Base-by-base conservation (phyloP, 2,329 filamentous ascomycete species). In the Colletotrichum graminicola region DNA sequence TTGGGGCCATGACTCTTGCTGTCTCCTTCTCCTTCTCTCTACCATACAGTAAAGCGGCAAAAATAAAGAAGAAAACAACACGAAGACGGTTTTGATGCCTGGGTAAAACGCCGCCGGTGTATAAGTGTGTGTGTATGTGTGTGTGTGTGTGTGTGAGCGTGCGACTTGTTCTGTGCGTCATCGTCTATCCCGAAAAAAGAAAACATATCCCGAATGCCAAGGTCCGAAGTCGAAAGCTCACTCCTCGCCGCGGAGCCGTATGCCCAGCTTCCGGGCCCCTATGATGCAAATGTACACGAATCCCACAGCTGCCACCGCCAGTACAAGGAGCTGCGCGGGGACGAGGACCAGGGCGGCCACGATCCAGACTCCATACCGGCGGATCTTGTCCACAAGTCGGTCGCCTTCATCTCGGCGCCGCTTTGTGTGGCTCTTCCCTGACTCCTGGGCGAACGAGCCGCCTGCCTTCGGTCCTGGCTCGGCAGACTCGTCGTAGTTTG, bases 341-440 rank as follows among this genome's bases (percentile, higher is more conserved):
- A 88, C 82, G 73, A 88, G 80, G 72, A 87, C 84, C 62, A 83
- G 75, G 21, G 83, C 82, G 16, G 82, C 85, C 65, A 85, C 75
- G 36, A 84, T 69, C 57, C 79, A 77, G 73, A 83, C 79, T 74
- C 85, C 83, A 71, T 82, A 79, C 67, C 78, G 80, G 64, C 84
- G 85, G 71, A 86, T 75, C 63, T 76, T 78, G 51, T 82, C 82
- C 41, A 87, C 80, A 73, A 81, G 77, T 73, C 76, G 77, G 55
- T 84, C 80, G 60, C 79, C 80, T 51, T 78, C 77, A 61, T 80
- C 79, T 41, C 77, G 79, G 72, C 77, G 77, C 74, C 76, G 78
- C 72, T 75, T 77, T 70, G 77, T 63, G 66, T 79, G 76, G 70
- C 76, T 76, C 71, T 75, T 77, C 66, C 76, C 67, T 70, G 80